Evolutionary conservation across 2,329 filamentous ascomycete species (phyloP).

Genomic region (Dothistroma septosporum): DNA sequence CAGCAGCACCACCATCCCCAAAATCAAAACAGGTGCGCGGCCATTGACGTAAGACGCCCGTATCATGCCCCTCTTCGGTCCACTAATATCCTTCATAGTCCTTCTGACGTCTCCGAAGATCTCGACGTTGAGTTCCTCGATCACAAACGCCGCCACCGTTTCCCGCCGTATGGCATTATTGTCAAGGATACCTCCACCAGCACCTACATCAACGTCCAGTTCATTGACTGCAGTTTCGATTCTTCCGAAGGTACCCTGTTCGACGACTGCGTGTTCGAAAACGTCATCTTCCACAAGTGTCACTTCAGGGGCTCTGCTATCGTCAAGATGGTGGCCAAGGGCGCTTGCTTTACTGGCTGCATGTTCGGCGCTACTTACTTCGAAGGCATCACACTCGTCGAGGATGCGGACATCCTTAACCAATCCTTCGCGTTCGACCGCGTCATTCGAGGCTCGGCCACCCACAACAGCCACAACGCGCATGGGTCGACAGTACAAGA

Average conservation of each 20-base stretch:
- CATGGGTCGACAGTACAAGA: background rate
- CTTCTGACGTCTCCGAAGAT: background rate
- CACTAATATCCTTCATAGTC: background rate
- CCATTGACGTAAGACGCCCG: background rate
- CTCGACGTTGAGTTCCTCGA: background rate
- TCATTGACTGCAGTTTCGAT: constrained; percentile 4
- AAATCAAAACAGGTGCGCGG: background rate
- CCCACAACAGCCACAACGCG: background rate
- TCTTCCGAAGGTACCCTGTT: background rate
- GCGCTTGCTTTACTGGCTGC: background rate
- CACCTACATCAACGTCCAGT: background rate
- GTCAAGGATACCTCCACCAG: background rate
- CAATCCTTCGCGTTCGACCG: background rate
- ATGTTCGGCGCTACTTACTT: background rate
- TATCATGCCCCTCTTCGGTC: background rate
- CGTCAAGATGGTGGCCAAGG: background rate
- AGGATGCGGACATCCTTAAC: background rate
- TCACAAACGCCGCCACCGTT: background rate
- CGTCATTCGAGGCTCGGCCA: background rate
- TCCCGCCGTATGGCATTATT: background rate
- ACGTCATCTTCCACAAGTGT: constrained; percentile 4
- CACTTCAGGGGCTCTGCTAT: background rate
- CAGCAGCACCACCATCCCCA: background rate
- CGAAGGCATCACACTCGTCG: background rate
- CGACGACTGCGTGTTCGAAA: background rate